These are phyloP conservation scores for Epichloe bromicola DNA, from an alignment of 2,329 filamentous ascomycete species.

Conservation along the genomic window DNA sequence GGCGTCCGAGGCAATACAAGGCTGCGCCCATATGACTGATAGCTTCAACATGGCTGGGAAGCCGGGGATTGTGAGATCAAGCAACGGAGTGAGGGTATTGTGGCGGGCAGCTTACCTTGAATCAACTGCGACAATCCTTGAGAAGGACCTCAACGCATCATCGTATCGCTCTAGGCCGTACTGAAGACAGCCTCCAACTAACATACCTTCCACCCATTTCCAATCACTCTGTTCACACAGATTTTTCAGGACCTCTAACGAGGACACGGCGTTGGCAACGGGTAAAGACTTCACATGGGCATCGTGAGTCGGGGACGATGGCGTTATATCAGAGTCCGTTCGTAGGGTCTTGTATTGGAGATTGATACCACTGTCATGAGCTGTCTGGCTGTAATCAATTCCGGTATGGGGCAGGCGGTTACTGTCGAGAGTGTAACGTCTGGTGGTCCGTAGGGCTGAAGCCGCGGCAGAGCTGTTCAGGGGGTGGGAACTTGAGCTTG, in stretches of 20 bases:
- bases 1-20: conserved; percentile 68
- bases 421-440: conserved; percentile 3
- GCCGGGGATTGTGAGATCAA: conserved; percentile 9
- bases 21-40: conserved; percentile 89
- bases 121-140: conserved; percentile 44
- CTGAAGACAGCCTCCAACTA: conserved; percentile 80
- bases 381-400: not conserved
- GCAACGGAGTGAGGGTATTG: conserved; percentile 16
- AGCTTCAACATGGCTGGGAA: conserved; percentile 69
- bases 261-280: conserved; percentile 44
- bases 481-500: not conserved
- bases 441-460: not conserved
- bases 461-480: not conserved
- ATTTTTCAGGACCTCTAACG: conserved; percentile 57
- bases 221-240: conserved; percentile 70
- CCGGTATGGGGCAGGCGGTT: not conserved
- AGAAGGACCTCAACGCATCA: conserved; percentile 63
- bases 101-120: conserved; percentile 32
- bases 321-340: not conserved
- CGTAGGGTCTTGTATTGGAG: not conserved
- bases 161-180: conserved; percentile 81
- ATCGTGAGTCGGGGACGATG: conserved; percentile 2
- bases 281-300: conserved; percentile 21
- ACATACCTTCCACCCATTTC: conserved; percentile 87
- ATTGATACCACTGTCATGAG: not conserved